A percentile compares a stretch with the other conserved stretches of the same genome.
Conservation (phyloP, 2,329 filamentous ascomycete species). For the Tolypocladium pustulatum region DNA sequence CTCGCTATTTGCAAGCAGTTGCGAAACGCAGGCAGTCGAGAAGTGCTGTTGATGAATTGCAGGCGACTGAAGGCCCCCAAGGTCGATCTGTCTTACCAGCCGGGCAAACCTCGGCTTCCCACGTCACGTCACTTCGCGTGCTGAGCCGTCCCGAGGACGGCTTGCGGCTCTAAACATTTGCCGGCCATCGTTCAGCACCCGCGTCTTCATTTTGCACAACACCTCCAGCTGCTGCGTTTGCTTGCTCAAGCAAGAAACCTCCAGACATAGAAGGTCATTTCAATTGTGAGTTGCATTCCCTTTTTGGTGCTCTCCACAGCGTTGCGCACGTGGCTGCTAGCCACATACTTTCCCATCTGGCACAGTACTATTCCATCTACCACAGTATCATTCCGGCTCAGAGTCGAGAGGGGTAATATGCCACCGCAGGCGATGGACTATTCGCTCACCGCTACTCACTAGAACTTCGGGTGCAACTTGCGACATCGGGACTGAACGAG, state of each 20-base stretch:
- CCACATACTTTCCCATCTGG: neutral
- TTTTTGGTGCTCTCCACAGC: neutral
- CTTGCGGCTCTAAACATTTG: neutral
- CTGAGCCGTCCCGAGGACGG: neutral
- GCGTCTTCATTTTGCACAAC: neutral
- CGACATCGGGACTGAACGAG: neutral
- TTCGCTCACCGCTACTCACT: neutral
- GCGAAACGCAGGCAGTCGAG: neutral
- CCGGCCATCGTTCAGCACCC: neutral
- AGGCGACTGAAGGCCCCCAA: neutral
- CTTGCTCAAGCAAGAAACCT: neutral
- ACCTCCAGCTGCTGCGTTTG: neutral
- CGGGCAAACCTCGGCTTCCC: slow-evolving; percentile 9
- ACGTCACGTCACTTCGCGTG: neutral
- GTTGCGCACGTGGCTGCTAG: neutral
- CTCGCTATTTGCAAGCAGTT: neutral
- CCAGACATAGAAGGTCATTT: neutral
- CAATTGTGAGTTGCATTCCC: neutral
- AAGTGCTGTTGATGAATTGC: neutral
- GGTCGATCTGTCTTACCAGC: neutral
- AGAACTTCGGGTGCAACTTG: slow-evolving; percentile 2
- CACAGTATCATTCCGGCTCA: neutral
- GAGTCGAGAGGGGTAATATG: neutral
- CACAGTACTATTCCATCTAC: neutral
- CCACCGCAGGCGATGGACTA: neutral